phyloP scores from a whole-genome alignment of 1,284 basidiomycete genomes.

The Hemileia vastatrix region DNA sequence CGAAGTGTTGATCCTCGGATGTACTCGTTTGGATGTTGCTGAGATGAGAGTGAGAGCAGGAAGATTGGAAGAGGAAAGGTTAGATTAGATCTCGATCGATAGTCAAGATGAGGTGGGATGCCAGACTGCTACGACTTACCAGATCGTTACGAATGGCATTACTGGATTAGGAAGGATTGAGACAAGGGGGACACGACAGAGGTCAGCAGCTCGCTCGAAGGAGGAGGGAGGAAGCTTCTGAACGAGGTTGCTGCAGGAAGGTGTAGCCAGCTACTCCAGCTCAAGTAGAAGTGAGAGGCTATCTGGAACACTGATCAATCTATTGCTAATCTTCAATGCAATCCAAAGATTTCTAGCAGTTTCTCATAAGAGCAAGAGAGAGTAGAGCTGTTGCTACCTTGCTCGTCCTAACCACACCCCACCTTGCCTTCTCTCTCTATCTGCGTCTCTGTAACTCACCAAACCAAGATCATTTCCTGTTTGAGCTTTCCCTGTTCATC shows the following conservation, averaged over 20 bases:
- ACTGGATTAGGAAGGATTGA: slow-evolving; percentile 51
- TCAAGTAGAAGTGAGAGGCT: too few species aligned
- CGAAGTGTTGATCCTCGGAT: slow-evolving; percentile 92
- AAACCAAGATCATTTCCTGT: slow-evolving; percentile 99
- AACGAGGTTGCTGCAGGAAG: too few species aligned
- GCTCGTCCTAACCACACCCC: neutral
- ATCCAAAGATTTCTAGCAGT: slow-evolving; percentile 25
- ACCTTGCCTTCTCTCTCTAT: neutral
- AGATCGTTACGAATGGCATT: slow-evolving; percentile 97
- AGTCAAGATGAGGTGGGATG: too few species aligned
- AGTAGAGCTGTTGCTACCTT: too few species aligned
- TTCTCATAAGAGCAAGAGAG: neutral
- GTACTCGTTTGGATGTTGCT: slow-evolving; percentile 99
- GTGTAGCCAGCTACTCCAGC: too few species aligned
- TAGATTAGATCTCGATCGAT: neutral
- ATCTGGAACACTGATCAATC: too few species aligned
- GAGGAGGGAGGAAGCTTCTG: neutral
- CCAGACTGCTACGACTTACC: slow-evolving; percentile 50
- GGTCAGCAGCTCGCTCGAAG: too few species aligned
- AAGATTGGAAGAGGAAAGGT: neutral
- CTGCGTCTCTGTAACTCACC: slow-evolving; percentile 64
- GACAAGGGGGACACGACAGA: too few species aligned
- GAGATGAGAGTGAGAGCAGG: neutral
- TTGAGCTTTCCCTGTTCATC: slow-evolving; percentile 95
- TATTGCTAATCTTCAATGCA: slow-evolving; percentile 10